Base-by-base conservation (phyloP, 257 asterid species). In the Solanum pennellii region DNA sequence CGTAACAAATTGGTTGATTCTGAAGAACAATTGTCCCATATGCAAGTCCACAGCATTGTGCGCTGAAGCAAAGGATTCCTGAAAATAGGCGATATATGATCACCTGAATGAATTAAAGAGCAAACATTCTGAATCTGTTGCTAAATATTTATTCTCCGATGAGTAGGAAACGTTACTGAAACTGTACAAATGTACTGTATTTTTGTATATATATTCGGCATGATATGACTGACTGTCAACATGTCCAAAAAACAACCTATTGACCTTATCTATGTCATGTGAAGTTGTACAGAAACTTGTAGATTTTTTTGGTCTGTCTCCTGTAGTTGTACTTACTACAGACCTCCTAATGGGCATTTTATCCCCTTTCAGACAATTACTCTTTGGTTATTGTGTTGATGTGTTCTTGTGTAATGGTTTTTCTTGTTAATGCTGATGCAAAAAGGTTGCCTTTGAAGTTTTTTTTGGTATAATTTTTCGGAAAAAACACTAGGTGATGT, bases 11-110 rank as follows among this genome's bases (percentile, higher is more conserved):
- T 96, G 98, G 98, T 90, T 96, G 90, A 87, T 88, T 37, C 83
- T 92, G 90, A 96, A 96, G 93, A 94, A 94, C 80, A 85, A 90
- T 12, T 94, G 98, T 74, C 96, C 98, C 6, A 93, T 96, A 18
- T 96, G 96, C 98, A 96, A 94, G 90, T 92, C 96, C 31, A 89
- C 94, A 18, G 97, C 94, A 72, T 88, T 94, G 91, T 85, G 68
- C 33, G 75, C 87, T 14, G 93, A 86, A 88, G 89, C 89, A 62
- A 91, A 91, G 89, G 90, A 88, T 65, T 87, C 29, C 69, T 91
- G 91, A 91, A 83, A 14, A 29, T 60, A 69, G 39, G 66, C 42
- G 18, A 86, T 72, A 62, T 29, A 66, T 39, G 85, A 82, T 73
- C 65, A 44, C 72, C 6, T 79, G 72, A 86, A 76, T 85, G 62